Percentiles rank a stretch among this genome's conserved stretches.
Conservation (phyloP, 2,329 filamentous ascomycete genomes). For the Botrytis galanthina region DNA sequence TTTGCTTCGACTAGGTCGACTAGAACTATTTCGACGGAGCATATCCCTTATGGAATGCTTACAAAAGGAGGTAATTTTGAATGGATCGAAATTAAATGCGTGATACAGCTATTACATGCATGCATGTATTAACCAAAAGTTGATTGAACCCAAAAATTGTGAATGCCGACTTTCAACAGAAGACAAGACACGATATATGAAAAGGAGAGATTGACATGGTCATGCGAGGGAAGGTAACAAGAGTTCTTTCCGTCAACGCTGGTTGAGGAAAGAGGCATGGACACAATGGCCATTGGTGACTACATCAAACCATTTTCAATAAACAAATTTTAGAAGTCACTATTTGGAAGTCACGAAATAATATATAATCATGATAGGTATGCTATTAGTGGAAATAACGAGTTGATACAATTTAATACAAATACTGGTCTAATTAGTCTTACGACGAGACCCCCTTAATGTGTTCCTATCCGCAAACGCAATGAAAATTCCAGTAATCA, state of each 20-base stretch:
- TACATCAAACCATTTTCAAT: not conserved
- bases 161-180: slow-evolving; percentile 14
- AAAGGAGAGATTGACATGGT: slow-evolving; percentile 41
- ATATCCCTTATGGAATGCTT: slow-evolving; percentile 30
- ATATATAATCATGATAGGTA: too few relatives aligned
- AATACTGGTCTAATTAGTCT: slow-evolving; percentile 29
- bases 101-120: slow-evolving; percentile 32
- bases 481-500: slow-evolving; percentile 36
- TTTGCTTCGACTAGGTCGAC: slow-evolving; percentile 50
- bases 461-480: slow-evolving; percentile 22
- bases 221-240: not conserved
- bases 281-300: not conserved
- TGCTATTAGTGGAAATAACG: slow-evolving; percentile 10
- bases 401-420: slow-evolving; percentile 23
- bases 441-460: slow-evolving; percentile 23
- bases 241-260: slow-evolving; percentile 9
- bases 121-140: slow-evolving; percentile 38
- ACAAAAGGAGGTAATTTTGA: slow-evolving; percentile 29
- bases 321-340: not conserved
- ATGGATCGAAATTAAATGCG: slow-evolving; percentile 35
- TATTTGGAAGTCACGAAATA: not conserved
- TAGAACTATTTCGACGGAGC: slow-evolving; percentile 44
- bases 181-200: slow-evolving; percentile 32
- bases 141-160: slow-evolving; percentile 21
- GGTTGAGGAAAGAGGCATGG: slow-evolving; percentile 17